Conservation (phyloP, 2,329 filamentous ascomycete genomes). For the Ascochyta pisi region DNA sequence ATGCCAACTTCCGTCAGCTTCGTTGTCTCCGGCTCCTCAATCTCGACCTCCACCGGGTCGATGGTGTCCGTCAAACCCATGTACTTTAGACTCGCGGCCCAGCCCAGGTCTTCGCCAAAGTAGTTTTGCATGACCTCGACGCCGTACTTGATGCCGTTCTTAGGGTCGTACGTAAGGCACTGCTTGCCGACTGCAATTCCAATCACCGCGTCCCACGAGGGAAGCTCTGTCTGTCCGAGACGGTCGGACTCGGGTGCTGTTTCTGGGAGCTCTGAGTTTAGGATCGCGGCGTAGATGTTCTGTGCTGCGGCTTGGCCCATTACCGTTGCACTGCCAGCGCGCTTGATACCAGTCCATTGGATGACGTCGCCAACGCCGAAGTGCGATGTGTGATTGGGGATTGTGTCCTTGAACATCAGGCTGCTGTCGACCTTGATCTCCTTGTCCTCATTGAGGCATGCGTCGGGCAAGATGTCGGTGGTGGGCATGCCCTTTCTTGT, state of each 20-base stretch:
- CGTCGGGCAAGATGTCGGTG: constrained; percentile 66
- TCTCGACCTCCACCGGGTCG: constrained; percentile 28
- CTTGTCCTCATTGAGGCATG: constrained; percentile 67
- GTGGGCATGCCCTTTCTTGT: constrained; percentile 69
- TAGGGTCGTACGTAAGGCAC: constrained; percentile 68
- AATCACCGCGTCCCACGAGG: constrained; percentile 62
- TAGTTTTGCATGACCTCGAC: constrained; percentile 68
- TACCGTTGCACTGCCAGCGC: constrained; percentile 77
- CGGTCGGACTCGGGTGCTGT: constrained; percentile 21
- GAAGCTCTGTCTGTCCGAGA: constrained; percentile 33
- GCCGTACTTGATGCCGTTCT: constrained; percentile 64
- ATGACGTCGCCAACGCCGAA: constrained; percentile 74
- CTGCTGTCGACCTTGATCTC: constrained; percentile 67
- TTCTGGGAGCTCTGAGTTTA: constrained; percentile 39
- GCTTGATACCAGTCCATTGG: constrained; percentile 79
- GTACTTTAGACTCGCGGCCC: constrained; percentile 49
- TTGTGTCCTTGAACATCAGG: constrained; percentile 60
- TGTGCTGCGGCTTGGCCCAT: constrained; percentile 70
- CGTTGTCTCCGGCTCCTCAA: constrained; percentile 24
- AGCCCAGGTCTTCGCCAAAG: constrained; percentile 72
- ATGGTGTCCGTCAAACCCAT: constrained; percentile 43
- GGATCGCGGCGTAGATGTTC: constrained; percentile 58
- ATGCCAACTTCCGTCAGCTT: constrained; percentile 40
- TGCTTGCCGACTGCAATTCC: constrained; percentile 74
- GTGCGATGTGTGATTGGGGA: constrained; percentile 66